Evolutionary conservation across 2,329 filamentous ascomycete species (phyloP), one percentile per base, ranked within the genome.

Genomic region (Calonectria henricotiae): DNA sequence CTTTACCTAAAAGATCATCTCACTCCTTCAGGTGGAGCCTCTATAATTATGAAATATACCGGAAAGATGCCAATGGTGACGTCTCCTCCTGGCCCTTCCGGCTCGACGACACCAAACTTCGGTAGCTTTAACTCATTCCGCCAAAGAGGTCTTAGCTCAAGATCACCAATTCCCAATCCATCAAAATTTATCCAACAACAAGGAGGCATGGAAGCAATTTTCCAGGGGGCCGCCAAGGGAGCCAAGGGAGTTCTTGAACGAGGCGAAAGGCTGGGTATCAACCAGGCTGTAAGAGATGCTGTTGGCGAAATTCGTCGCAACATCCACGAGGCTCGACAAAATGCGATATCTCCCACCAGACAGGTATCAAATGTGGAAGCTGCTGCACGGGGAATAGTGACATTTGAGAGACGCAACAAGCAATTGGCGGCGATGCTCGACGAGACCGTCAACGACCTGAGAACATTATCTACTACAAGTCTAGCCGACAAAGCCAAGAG

Each of bases 221-320:
- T 96, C 32, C 92, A 95, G 78, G 92, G 91, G 17, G 93, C 94
- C 4, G 93, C 93, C 23, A 93, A 93, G 79, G 90, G 91, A 71
- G 91, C 95, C 20, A 93, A 92, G 78, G 91, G 90, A 63, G 90
- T 96, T 17, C 85, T 94, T 39, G 91, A 94, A 76, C 88, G 90
- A 37, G 89, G 93, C 63, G 93, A 95, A 80, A 92, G 90, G 77
- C 90, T 95, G 71, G 93, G 93, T 7, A 92, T 96, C 67, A 95
- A 94, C 78, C 92, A 93, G 80, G 93, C 92, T 0, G 90, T 96
- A 7, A 89, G 94, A n/a, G 93, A 94, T 74, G 93, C 94, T 20
- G 89, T 96, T 78, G 92, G 91, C 9, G 94, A 97, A 81, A 92
- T 96, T 61, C 89, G 89, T 70, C 92, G 93, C 76, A 95, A 94